phyloP scores from a whole-genome alignment of 176 grass and related monocot species.

The Oryza glaberrima region DNA sequence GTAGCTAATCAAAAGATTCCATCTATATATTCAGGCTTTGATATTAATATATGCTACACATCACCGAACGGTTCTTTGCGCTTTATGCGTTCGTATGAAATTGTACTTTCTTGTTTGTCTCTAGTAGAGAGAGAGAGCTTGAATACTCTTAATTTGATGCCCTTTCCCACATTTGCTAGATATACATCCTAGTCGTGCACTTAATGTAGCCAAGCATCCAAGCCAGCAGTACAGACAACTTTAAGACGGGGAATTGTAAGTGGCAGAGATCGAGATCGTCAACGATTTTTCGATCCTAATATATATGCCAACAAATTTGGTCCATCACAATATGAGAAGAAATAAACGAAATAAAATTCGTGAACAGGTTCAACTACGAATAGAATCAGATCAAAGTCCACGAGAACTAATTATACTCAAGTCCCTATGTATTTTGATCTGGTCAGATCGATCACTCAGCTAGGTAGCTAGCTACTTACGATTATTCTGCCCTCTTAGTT shows the following conservation, averaged over 20 bases:
- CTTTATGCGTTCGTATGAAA: conserved; percentile 43
- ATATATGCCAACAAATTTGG: not conserved
- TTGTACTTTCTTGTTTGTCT: conserved; percentile 54
- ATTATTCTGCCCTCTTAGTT: not conserved
- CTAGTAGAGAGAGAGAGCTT: conserved; percentile 8
- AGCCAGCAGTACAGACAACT: conserved; percentile 14
- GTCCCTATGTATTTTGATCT: not conserved
- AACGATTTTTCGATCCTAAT: not conserved
- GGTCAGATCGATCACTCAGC: too few relatives aligned
- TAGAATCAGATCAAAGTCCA: not conserved
- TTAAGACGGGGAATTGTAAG: not conserved
- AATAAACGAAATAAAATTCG: not conserved
- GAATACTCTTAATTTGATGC: not conserved
- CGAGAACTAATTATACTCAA: too few relatives aligned
- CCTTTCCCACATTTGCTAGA: conserved; percentile 32
- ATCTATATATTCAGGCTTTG: conserved; percentile 37
- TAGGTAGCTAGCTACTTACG: not conserved
- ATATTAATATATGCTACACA: conserved; percentile 31
- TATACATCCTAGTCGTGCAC: conserved; percentile 32
- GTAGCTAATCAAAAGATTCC: conserved; percentile 53
- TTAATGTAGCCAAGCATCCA: conserved; percentile 36
- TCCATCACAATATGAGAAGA: not conserved
- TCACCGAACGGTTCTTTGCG: conserved; percentile 36
- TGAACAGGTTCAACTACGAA: not conserved
- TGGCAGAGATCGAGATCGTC: not conserved